Conservation (phyloP, 371 early-diverging fungal genomes). For the Funneliformis caledonium region DNA sequence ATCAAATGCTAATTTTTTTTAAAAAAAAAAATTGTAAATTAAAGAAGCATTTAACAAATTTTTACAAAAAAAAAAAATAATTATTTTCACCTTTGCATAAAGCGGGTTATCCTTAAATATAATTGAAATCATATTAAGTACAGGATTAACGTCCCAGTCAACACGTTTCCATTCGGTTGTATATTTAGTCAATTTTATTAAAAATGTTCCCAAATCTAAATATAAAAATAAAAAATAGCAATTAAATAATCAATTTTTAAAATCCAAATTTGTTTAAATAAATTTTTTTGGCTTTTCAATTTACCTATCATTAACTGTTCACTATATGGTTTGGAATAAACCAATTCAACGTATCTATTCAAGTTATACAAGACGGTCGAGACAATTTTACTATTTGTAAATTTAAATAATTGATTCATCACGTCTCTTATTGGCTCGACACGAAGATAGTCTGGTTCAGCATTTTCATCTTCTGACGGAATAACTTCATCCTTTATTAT, state of each 20-base stretch:
- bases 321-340: conserved; percentile 56
- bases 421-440: conserved; percentile 63
- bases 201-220: conserved; percentile 52
- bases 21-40: not conserved
- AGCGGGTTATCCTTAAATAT: conserved; percentile 56
- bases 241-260: not conserved
- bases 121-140: conserved; percentile 57
- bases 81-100: conserved; percentile 47
- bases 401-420: conserved; percentile 59
- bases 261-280: no score
- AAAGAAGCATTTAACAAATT: not conserved
- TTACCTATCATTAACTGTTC: conserved; percentile 52
- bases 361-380: conserved; percentile 57
- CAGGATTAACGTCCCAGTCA: conserved; percentile 61
- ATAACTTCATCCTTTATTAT: conserved; percentile 57
- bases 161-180: conserved; percentile 56
- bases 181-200: conserved; percentile 51
- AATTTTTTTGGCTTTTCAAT: not conserved
- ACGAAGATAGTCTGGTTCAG: conserved; percentile 52
- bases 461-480: conserved; percentile 53
- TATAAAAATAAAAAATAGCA: not conserved
- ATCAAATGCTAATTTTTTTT: conserved; percentile 45
- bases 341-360: conserved; percentile 56
- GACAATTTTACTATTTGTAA: conserved; percentile 57
- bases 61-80: not conserved